Base-by-base conservation (phyloP, 352 stramenopile genomes). In the Pythium utonaiense region DNA sequence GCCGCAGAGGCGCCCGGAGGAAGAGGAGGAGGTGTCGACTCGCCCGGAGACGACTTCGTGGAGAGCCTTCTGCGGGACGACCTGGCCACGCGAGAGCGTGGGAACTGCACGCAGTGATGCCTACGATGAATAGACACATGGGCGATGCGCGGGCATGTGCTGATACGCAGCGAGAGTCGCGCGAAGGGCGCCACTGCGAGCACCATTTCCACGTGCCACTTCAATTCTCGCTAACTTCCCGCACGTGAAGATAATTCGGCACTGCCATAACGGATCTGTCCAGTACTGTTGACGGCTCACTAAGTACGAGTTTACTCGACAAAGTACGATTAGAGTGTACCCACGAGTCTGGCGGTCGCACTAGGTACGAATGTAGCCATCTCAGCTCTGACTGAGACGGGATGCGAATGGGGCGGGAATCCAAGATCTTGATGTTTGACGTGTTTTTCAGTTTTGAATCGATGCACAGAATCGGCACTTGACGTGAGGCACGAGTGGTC, bases 311-410 rank as follows among this genome's bases (percentile, higher is more conserved):
- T 19, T 6, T 44, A n/a, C 36, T 44, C 28, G 13, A 6, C 2
- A 9, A 44, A 44, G 36, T 44, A 44, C 36, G 36, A 44, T 44
- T 22, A 6, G 36, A 21, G 8, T 44, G 36, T 44, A 44, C n/a
- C 36, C 36, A 44, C n/a, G n/a, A n/a, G n/a, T 44, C 16, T 22
- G 6, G 6, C 6, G 1, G 14, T 42, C 30, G 1, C 3, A 19
- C 16, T 55, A 55, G 42, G 31, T 55, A 55, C 49, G 49, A 42
- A 28, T 55, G 49, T 55, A 55, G 49, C 49, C 49, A 52, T 50
- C 3, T 31, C 28, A 33, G 28, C 9, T 33, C n/a, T 10, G 8
- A 34, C 3, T 52, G 38, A 45, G 38, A 45, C 38, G n/a, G 8
- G 28, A 16, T 1, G 30, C 42, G 42, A 31, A 30, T 31, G n/a